A percentile compares a stretch with the other conserved stretches of the same genome.
phyloP scores from a whole-genome alignment of 805 yeast genomes.

The Sugiyamaella boreocaroliniensis region DNA sequence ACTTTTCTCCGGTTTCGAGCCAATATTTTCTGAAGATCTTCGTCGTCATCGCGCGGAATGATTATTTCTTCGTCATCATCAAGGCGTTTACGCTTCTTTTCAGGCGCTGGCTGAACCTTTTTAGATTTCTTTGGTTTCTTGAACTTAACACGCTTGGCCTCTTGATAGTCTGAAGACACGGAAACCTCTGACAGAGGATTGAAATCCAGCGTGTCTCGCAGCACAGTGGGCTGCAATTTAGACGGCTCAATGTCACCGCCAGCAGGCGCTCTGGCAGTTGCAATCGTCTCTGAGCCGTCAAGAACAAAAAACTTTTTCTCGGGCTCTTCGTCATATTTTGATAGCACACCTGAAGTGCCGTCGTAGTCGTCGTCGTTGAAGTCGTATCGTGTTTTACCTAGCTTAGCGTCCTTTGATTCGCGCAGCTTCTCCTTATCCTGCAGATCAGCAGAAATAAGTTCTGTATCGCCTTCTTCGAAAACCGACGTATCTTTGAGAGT shows the following conservation, averaged over 20 bases:
- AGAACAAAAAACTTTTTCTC: conserved; percentile 27
- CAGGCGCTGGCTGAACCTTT: conserved; percentile 30
- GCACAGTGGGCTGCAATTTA: background rate
- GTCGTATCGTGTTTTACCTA: conserved; percentile 31
- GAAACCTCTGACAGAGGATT: background rate
- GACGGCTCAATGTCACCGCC: too few relatives aligned
- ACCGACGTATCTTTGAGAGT: conserved; percentile 49
- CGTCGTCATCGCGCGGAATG: conserved; percentile 33
- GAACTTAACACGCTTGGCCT: conserved; percentile 32
- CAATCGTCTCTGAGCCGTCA: conserved; percentile 32
- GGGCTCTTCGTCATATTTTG: conserved; percentile 26
- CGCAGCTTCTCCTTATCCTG: conserved; percentile 31
- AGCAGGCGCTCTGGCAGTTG: conserved; percentile 18
- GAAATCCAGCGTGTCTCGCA: background rate
- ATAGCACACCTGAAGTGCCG: conserved; percentile 13
- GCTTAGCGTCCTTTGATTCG: conserved; percentile 12
- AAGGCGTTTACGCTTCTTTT: conserved; percentile 33
- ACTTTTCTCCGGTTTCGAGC: conserved; percentile 3
- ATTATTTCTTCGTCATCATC: conserved; percentile 31
- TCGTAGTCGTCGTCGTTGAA: conserved; percentile 24
- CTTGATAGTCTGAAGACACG: conserved; percentile 27
- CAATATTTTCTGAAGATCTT: conserved; percentile 30
- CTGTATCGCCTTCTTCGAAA: conserved; percentile 27
- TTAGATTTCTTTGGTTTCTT: conserved; percentile 42
- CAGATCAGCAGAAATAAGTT: conserved; percentile 38